Conservation (phyloP, 768 basidiomycete species). For the Rhodotorula sphaerocarpa region DNA sequence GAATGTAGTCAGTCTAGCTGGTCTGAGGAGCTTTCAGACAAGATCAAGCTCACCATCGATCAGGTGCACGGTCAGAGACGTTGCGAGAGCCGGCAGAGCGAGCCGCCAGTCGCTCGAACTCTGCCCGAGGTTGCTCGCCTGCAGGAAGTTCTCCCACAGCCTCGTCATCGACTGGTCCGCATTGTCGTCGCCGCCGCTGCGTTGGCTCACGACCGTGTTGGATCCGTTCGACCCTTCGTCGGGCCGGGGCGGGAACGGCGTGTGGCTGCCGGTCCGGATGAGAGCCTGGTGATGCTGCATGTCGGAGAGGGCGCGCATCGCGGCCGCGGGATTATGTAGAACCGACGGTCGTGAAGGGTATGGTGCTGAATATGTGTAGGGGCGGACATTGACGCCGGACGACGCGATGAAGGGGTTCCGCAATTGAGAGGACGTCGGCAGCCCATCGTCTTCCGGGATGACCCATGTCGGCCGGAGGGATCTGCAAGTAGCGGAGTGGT, state of each 20-base stretch:
- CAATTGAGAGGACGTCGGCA: too few species aligned
- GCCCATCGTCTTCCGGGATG: not conserved
- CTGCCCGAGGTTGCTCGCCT: slow-evolving; percentile 18
- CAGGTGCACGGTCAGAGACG: slow-evolving; percentile 25
- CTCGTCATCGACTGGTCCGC: not conserved
- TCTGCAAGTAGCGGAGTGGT: not conserved
- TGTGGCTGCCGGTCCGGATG: not conserved
- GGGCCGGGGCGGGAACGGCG: not conserved
- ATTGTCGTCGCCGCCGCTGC: not conserved
- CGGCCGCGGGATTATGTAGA: not conserved
- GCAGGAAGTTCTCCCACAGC: slow-evolving; percentile 24
- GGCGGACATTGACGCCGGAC: not conserved
- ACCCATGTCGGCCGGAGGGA: slow-evolving; percentile 22
- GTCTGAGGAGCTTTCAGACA: not conserved
- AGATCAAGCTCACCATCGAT: slow-evolving; percentile 16
- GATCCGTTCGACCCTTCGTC: too few species aligned
- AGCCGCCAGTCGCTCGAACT: slow-evolving; percentile 24
- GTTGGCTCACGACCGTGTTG: not conserved
- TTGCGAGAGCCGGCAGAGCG: slow-evolving; percentile 27
- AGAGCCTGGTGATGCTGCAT: slow-evolving; percentile 13
- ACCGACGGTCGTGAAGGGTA: not conserved
- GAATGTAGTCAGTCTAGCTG: not conserved
- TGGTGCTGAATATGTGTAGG: not conserved
- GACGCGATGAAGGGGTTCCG: not conserved
- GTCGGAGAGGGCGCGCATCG: slow-evolving; percentile 9